Evolutionary conservation across 768 basidiomycete genomes (phyloP), one percentile per base, ranked within the genome.

Genomic region (Podaxis carcinomalis): DNA sequence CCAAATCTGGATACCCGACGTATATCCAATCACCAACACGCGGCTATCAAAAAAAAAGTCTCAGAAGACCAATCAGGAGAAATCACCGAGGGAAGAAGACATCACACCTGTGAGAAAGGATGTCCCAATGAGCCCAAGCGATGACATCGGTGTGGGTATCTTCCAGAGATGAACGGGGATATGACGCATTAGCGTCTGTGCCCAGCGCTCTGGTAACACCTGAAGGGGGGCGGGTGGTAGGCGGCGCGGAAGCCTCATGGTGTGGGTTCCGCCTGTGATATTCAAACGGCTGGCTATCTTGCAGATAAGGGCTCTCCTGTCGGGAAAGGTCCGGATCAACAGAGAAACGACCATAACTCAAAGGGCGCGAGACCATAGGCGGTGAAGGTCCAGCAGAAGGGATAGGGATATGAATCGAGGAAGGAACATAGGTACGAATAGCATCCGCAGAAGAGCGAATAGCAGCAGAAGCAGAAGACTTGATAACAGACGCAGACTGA

Each of bases 1-100:
- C 86, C 86, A 89, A 19, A 87, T 74, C 67, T 87, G 82, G 42
- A 89, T 66, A 4, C 83, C 81, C 13, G 73, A 71, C 6, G 67
- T 62, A 68, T 84, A 85, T 1, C 76, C 80, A 5, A 85, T 70
- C 51, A 68, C 53, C 27, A 54, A 49, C 11, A 51, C 21, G 19
- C 42, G 61, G 5, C 50, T 56, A 44, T 16, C 3, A 23, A 23
- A 23, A 23, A 23, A 23, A 25, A 21, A 39, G 25, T 23, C 44
- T 46, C 16, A 49, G 23, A 23, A 56, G 23, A 36, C 7, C 16
- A 5, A 40, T 23, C n/a, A 21, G 37, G 42, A 13, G 35, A 23
- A 23, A 32, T 9, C 10, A 36, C n/a, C n/a, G 11, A 42, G 1
- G 23, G 23, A 23, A 2, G 5, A 50, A 28, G 11, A 37, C 16